Evolutionary conservation across 192 early-diverging fungal species (phyloP).

Genomic region (Neocallimastix lanati): DNA sequence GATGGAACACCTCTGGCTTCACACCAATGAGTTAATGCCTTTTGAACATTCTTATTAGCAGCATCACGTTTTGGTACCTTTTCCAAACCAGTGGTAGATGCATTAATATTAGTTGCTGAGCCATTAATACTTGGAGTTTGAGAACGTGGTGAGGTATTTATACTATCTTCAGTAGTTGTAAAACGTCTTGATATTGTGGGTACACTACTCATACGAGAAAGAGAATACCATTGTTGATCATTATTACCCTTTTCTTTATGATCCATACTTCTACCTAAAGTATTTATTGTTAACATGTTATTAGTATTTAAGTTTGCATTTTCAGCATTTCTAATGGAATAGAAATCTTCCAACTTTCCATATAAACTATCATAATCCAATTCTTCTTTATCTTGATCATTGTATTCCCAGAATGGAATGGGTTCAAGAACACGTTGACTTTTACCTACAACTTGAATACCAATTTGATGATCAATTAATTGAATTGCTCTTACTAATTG

Average conservation of each 20-base stretch:
- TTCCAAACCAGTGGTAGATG: background rate
- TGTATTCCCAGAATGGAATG: background rate
- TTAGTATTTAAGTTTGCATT: background rate
- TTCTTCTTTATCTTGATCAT: background rate
- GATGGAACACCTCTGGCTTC: background rate
- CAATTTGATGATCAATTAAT: conserved; percentile 13
- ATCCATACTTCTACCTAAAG: background rate
- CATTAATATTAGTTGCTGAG: background rate
- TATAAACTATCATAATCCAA: background rate
- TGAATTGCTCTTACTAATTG: conserved; percentile 10
- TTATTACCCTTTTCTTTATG: background rate
- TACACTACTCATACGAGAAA: background rate
- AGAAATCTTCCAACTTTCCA: background rate
- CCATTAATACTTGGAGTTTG: background rate
- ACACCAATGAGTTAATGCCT: background rate
- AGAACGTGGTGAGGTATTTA: background rate
- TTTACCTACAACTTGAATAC: conserved; percentile 15
- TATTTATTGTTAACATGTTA: background rate
- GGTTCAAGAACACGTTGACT: conserved; percentile 10
- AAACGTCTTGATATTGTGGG: background rate
- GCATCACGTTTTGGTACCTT: background rate
- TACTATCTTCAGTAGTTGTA: background rate
- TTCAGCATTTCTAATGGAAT: background rate
- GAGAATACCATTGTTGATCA: background rate
- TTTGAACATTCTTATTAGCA: background rate